phyloP scores from a whole-genome alignment of 2,329 filamentous ascomycete species.

The Aureobasidium sp. region DNA sequence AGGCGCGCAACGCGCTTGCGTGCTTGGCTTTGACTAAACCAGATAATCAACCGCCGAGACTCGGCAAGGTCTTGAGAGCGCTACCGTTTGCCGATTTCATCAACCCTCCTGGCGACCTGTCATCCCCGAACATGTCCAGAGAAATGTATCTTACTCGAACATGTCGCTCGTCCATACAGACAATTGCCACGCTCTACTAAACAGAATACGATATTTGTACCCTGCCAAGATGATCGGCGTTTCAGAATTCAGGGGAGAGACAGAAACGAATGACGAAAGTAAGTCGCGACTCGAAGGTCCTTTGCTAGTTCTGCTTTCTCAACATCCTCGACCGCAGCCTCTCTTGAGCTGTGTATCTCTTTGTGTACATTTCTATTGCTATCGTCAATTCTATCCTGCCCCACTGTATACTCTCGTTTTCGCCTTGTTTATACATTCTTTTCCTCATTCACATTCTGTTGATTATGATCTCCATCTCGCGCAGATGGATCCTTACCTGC shows the following conservation, averaged over 20 bases:
- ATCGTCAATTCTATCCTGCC: slow-evolving; percentile 7
- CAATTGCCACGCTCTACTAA: background rate
- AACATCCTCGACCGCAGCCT: background rate
- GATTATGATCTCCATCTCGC: slow-evolving; percentile 11
- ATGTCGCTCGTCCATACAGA: background rate
- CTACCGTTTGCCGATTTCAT: background rate
- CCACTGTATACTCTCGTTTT: background rate
- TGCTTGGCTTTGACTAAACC: background rate
- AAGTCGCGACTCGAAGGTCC: slow-evolving; percentile 6
- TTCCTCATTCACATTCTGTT: background rate
- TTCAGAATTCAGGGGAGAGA: slow-evolving; percentile 9
- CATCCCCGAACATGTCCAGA: background rate
- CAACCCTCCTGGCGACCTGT: background rate
- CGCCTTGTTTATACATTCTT: background rate
- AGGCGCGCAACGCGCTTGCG: background rate
- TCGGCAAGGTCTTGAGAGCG: background rate
- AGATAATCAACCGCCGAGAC: slow-evolving; percentile 2
- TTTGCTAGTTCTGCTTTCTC: background rate
- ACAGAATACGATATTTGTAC: background rate
- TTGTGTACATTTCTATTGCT: background rate
- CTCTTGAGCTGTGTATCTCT: slow-evolving; percentile 1
- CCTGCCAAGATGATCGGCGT: slow-evolving; percentile 9
- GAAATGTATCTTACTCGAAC: background rate
- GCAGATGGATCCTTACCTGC: slow-evolving; percentile 15
- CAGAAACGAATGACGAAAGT: background rate